Evolutionary conservation across 2,329 filamentous ascomycete species (phyloP), one percentile per base, ranked within the genome.

Genomic region (Arthrobotrys sphaeroides): DNA sequence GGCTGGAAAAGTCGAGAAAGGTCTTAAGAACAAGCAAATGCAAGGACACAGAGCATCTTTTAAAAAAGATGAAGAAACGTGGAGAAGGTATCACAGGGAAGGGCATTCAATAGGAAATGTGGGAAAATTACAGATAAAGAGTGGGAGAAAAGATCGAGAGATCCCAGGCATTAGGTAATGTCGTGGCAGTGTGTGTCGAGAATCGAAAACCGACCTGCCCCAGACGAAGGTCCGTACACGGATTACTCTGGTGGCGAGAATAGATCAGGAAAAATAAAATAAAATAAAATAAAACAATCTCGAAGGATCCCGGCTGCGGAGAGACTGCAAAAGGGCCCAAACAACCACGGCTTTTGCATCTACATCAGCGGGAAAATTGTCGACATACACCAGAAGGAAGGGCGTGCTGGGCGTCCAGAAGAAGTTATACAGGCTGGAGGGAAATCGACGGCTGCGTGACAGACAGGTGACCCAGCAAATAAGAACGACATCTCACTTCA

Each of bases 401-500:
- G 6, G 28, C 65, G 36, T 57, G 36, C 57, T 40, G 72, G 72
- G 64, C 22, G 38, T 64, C 31, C 57, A 57, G 42, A 64, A 75
- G 64, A 57, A 64, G 72, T 69, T 75, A 75, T 75, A 75, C 64
- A 9, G 57, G 31, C 57, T 69, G 64, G 47, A 51, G 57, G 10
- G 38, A 75, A 74, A 64, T 68, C 53, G 57, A 75, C 57, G 49
- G 72, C 47, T 69, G 72, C 70, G 72, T 75, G 64, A 68, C 72
- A 75, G 72, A 69, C 72, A 75, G 72, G 72, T 75, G 72, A 75
- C 64, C 70, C 36, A 62, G 24, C 62, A 36, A 73, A 62, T 51
- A 66, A 73, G 61, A 38, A 61, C 42, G 61, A 43, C 45, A 47
- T 38, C 31, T 38, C 47, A 51, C 26, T 51, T 65, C 60, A 73